These are phyloP conservation scores for Penicillium soppii DNA, from an alignment of 495 filamentous ascomycete genomes.

Conservation along the genomic window DNA sequence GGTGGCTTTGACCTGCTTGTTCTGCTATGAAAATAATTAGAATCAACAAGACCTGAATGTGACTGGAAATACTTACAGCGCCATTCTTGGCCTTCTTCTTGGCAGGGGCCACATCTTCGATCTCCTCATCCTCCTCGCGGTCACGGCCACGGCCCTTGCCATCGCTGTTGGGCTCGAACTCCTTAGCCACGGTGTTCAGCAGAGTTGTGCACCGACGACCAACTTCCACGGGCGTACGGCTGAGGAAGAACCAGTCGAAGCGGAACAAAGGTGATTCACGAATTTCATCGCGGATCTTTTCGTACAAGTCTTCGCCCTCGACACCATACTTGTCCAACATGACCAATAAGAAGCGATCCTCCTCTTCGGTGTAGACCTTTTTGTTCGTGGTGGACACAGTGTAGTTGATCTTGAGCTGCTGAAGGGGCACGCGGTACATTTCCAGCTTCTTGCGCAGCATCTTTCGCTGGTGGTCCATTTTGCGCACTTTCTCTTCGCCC, in stretches of 20 bases:
- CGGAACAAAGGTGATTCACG: slow-evolving; percentile 92
- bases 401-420: slow-evolving; percentile 98
- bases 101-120: slow-evolving; percentile 78
- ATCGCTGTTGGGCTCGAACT: slow-evolving; percentile 82
- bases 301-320: slow-evolving; percentile 79
- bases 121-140: slow-evolving; percentile 67
- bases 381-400: slow-evolving; percentile 99
- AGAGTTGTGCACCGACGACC: slow-evolving; percentile 89
- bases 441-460: slow-evolving; percentile 93
- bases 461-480: slow-evolving; percentile 88
- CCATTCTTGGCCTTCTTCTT: slow-evolving; percentile 92
- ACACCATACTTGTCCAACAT: slow-evolving; percentile 89
- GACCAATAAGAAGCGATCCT: slow-evolving; percentile 94
- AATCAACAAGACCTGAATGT: background rate
- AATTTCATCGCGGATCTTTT: slow-evolving; percentile 87
- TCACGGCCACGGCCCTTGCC: slow-evolving; percentile 73
- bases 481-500: slow-evolving; percentile 84
- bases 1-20: slow-evolving; percentile 60
- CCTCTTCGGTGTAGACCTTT: slow-evolving; percentile 98
- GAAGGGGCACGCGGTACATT: slow-evolving; percentile 92
- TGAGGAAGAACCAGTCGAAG: slow-evolving; percentile 99
- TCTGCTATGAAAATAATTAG: slow-evolving; percentile 37
- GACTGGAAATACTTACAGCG: slow-evolving; percentile 48
- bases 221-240: slow-evolving; percentile 89
- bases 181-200: slow-evolving; percentile 87